Evolutionary conservation across 495 filamentous ascomycete species (phyloP).

Genomic region (Penicillium cinerascens): DNA sequence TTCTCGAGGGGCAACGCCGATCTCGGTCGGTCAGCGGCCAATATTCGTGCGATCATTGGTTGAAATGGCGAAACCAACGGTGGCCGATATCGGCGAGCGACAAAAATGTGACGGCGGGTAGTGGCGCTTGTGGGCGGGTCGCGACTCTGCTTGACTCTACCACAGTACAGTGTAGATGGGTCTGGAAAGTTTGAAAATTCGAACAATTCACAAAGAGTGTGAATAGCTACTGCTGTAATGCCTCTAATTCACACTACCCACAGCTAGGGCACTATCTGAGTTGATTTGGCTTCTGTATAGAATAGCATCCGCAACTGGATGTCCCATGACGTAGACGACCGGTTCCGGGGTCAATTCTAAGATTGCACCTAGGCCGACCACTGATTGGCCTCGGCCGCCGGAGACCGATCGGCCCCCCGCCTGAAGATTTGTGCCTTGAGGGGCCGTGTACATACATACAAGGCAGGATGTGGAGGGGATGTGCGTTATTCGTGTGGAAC

Average conservation of each 20-base stretch:
- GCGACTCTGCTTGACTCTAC: too few species aligned
- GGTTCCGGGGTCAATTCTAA: slow-evolving; percentile 13
- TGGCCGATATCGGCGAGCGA: slow-evolving; percentile 4
- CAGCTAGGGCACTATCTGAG: background rate
- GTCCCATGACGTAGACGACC: slow-evolving; percentile 20
- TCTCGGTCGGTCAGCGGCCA: slow-evolving; percentile 43
- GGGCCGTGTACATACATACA: too few species aligned
- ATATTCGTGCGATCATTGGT: slow-evolving; percentile 30
- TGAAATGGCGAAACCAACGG: slow-evolving; percentile 17
- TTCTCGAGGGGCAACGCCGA: slow-evolving; percentile 40
- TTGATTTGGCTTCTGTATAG: background rate
- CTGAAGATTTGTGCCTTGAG: background rate
- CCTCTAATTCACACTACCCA: too few species aligned
- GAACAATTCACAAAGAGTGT: background rate
- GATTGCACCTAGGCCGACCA: slow-evolving; percentile 6
- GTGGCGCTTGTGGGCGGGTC: slow-evolving; percentile 19
- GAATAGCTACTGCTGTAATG: too few species aligned
- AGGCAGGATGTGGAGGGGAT: background rate
- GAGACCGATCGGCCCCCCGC: slow-evolving; percentile 10
- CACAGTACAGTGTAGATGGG: too few species aligned
- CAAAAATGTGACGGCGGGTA: slow-evolving; percentile 21
- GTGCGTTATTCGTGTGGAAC: background rate
- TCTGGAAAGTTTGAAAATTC: background rate
- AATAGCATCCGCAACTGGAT: background rate
- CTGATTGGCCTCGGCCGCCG: slow-evolving; percentile 18